phyloP scores from a whole-genome alignment of 2,329 filamentous ascomycete species.

The Arthrobotrys pseudoclavata region DNA sequence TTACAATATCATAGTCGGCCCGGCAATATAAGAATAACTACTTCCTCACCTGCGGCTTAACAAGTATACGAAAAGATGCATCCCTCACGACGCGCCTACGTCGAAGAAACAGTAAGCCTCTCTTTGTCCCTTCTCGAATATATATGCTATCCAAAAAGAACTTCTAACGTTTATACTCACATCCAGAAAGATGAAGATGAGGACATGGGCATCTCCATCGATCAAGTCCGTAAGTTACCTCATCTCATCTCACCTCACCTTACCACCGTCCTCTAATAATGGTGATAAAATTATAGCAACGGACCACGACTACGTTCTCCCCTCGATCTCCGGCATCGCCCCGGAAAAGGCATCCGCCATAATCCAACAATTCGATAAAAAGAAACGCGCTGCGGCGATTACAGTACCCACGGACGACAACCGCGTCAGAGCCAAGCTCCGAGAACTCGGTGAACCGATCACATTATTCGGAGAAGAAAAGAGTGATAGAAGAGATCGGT shows the following conservation, averaged over 20 bases:
- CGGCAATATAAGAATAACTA: background rate
- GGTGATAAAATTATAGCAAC: slow-evolving; percentile 68
- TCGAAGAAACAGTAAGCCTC: slow-evolving; percentile 58
- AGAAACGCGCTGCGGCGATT: slow-evolving; percentile 87
- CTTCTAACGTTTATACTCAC: slow-evolving; percentile 63
- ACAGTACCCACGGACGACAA: slow-evolving; percentile 94
- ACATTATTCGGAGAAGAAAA: slow-evolving; percentile 94
- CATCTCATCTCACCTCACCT: slow-evolving; percentile 61
- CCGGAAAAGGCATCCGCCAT: slow-evolving; percentile 88
- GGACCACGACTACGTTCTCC: slow-evolving; percentile 88
- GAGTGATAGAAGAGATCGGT: slow-evolving; percentile 84
- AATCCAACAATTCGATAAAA: slow-evolving; percentile 88
- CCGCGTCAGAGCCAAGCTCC: slow-evolving; percentile 82
- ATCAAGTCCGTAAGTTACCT: slow-evolving; percentile 73
- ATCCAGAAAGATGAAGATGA: slow-evolving; percentile 68
- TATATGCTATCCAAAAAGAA: slow-evolving; percentile 19
- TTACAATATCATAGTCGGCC: background rate
- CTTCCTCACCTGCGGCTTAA: background rate
- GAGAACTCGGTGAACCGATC: slow-evolving; percentile 91
- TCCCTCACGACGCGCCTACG: slow-evolving; percentile 60
- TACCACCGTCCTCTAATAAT: slow-evolving; percentile 62
- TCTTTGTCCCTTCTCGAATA: background rate
- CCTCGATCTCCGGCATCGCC: slow-evolving; percentile 76
- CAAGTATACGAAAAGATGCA: slow-evolving; percentile 35
- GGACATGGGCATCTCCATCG: slow-evolving; percentile 74